A percentile compares a stretch with the other conserved stretches of the same genome.
Conservation (phyloP, 371 early-diverging fungal species). For the Lichtheimia ramosa region DNA sequence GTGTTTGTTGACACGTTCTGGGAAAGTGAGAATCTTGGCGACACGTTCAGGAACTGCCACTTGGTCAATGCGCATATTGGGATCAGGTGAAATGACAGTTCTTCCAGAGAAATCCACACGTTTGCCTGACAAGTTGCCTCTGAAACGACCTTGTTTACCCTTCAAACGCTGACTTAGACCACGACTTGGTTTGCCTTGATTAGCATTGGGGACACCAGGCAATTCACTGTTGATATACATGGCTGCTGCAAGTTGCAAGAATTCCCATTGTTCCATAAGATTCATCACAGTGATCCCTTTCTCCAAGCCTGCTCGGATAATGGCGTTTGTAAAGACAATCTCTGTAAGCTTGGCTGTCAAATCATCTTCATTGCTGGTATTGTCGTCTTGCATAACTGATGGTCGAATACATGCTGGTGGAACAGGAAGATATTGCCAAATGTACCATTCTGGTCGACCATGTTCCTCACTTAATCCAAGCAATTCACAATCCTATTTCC, state of each 20-base stretch:
- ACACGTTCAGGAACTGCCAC: constrained; percentile 97
- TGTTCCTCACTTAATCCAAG: constrained; percentile 86
- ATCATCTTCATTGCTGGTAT: constrained; percentile 98
- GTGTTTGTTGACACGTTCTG: constrained; percentile 90
- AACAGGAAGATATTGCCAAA: constrained; percentile 95
- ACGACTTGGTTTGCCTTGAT: constrained; percentile 74
- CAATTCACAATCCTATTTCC: constrained; percentile 84
- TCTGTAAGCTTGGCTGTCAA: constrained; percentile 98
- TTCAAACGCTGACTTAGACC: constrained; percentile 98
- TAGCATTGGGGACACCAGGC: constrained; percentile 75
- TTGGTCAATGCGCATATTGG: constrained; percentile 98
- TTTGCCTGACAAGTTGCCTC: constrained; percentile 99
- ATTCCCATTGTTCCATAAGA: constrained; percentile 98
- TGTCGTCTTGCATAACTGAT: constrained; percentile 93
- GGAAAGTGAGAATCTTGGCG: constrained; percentile 96
- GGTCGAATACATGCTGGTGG: constrained; percentile 99
- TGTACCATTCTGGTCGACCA: constrained; percentile 90
- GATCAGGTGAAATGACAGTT: constrained; percentile 99
- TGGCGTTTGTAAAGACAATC: constrained; percentile 92
- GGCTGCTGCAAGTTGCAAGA: constrained; percentile 93
- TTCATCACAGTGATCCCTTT: constrained; percentile 80
- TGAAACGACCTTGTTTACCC: constrained; percentile 99
- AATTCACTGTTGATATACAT: constrained; percentile 98
- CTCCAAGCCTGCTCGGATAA: constrained; percentile 82
- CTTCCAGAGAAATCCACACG: constrained; percentile 99